Evolutionary conservation across 2,329 filamentous ascomycete species (phyloP).

Genomic region (Leptographium procerum): DNA sequence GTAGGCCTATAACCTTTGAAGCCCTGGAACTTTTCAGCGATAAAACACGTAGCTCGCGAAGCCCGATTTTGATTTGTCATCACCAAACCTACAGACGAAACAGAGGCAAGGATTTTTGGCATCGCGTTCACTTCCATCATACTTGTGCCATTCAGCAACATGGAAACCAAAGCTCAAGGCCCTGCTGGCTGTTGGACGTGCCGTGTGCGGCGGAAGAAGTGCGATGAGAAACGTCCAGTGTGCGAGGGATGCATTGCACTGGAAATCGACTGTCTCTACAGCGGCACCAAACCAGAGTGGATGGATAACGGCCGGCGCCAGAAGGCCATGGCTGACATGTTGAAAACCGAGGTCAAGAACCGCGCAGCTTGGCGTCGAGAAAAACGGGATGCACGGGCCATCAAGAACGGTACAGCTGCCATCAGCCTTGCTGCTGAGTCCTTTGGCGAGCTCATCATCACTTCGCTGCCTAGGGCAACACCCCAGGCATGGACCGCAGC

Average conservation of each 20-base stretch:
- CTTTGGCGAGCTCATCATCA: conserved; percentile 8
- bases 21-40: too few species aligned
- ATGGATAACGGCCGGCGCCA: conserved; percentile 42
- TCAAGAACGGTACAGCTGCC: conserved; percentile 19
- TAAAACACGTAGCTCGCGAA: too few species aligned
- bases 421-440: conserved; percentile 15
- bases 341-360: conserved; percentile 48
- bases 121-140: background rate
- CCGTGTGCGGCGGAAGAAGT: conserved; percentile 49
- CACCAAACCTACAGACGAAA: background rate
- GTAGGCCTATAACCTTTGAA: too few species aligned
- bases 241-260: conserved; percentile 40
- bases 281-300: conserved; percentile 42
- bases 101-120: too few species aligned
- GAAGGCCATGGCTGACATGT: conserved; percentile 36
- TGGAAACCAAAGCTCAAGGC: conserved; percentile 24
- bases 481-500: too few species aligned
- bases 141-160: background rate
- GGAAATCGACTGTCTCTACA: conserved; percentile 45
- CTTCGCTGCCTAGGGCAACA: background rate
- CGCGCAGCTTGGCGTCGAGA: conserved; percentile 39
- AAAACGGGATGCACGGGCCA: conserved; percentile 32
- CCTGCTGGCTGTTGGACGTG: conserved; percentile 49
- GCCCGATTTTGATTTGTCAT: background rate
- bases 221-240: conserved; percentile 40